Conservation (phyloP, 805 yeast species). For the Candida saitoana region DNA sequence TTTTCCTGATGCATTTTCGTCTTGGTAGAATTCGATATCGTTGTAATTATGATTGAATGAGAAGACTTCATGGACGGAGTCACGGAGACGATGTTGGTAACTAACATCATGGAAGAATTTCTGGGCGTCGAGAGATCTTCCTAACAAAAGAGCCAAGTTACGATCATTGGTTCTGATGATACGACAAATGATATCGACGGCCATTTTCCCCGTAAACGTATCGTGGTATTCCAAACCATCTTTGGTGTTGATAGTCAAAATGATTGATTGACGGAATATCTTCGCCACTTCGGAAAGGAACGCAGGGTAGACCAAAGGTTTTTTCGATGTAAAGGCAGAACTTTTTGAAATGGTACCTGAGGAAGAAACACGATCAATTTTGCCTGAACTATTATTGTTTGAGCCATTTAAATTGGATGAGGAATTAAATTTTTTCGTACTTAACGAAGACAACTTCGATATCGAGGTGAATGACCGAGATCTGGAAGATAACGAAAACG, state of each 20-base stretch:
- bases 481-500: constrained; percentile 35
- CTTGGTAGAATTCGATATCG: constrained; percentile 40
- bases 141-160: constrained; percentile 80
- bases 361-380: constrained; percentile 28
- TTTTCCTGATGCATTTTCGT: constrained; percentile 20
- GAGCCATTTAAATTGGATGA: constrained; percentile 24
- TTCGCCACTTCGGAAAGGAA: constrained; percentile 79
- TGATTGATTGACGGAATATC: constrained; percentile 65
- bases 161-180: constrained; percentile 88
- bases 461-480: constrained; percentile 40
- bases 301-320: constrained; percentile 87
- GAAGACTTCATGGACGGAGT: constrained; percentile 81
- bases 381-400: constrained; percentile 6
- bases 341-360: constrained; percentile 29
- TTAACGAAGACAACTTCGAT: constrained; percentile 37
- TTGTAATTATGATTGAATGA: constrained; percentile 64
- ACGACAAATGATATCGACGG: constrained; percentile 84
- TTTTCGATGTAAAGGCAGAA: constrained; percentile 35
- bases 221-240: constrained; percentile 90
- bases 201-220: constrained; percentile 90
- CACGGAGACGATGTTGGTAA: constrained; percentile 88
- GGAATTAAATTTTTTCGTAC: constrained; percentile 37
- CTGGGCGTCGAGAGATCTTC: constrained; percentile 91
- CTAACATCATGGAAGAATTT: constrained; percentile 93
- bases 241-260: constrained; percentile 74